Evolutionary conservation across 1,284 basidiomycete species (phyloP).

Genomic region (Taiwanofungus camphoratus): DNA sequence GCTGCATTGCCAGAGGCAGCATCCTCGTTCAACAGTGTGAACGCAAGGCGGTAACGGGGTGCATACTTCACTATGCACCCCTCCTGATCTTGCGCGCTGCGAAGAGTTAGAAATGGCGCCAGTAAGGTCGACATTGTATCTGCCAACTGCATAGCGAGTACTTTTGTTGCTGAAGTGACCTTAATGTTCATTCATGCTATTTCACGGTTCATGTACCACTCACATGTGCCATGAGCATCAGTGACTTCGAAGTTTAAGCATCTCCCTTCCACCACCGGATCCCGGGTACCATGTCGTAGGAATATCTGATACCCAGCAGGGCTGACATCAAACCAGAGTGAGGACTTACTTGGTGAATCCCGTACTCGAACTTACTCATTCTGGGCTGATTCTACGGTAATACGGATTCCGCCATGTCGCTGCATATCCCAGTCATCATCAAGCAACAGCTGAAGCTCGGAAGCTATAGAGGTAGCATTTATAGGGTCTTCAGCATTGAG

Average conservation of each 20-base stretch:
- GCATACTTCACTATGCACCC: constrained; percentile 71
- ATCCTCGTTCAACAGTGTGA: constrained; percentile 86
- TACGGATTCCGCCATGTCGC: constrained; percentile 9
- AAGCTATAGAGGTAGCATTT: constrained; percentile 6
- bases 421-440: constrained; percentile 5
- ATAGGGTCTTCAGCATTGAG: constrained; percentile 30
- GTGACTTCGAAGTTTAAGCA: constrained; percentile 9
- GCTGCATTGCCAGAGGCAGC: constrained; percentile 59
- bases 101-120: constrained; percentile 41
- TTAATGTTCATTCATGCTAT: neutral
- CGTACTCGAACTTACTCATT: constrained; percentile 4
- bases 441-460: constrained; percentile 13
- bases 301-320: constrained; percentile 14
- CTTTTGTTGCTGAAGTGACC: constrained; percentile 1
- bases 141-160: constrained; percentile 24
- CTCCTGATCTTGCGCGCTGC: constrained; percentile 22
- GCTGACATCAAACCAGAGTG: constrained; percentile 1
- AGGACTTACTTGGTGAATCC: neutral
- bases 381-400: constrained; percentile 6
- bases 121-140: constrained; percentile 43
- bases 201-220: neutral
- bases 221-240: constrained; percentile 6
- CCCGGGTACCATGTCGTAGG: constrained; percentile 5
- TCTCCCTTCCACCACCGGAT: constrained; percentile 12
- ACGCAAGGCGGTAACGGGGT: constrained; percentile 73